These are phyloP conservation scores for Trametes hirsuta DNA, from an alignment of 1,284 basidiomycete genomes.

Conservation along the genomic window DNA sequence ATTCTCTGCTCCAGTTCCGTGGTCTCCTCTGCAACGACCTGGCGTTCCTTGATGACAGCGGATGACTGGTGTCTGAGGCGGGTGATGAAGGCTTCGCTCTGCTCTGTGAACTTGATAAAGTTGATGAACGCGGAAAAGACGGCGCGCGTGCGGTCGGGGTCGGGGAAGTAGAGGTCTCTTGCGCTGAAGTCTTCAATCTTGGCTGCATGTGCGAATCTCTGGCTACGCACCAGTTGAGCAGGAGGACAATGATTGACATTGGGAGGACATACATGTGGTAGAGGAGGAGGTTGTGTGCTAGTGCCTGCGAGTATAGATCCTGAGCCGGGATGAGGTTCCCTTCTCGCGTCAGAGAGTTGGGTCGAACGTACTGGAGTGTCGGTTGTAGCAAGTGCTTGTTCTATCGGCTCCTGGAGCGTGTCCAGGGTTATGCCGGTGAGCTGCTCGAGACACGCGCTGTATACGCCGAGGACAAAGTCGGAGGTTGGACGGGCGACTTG, in stretches of 20 bases:
- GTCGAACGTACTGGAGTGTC: slow-evolving; percentile 42
- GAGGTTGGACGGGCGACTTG: slow-evolving; percentile 72
- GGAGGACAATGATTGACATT: neutral
- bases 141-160: slow-evolving; percentile 68
- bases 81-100: slow-evolving; percentile 63
- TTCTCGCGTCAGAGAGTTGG: too few relatives aligned
- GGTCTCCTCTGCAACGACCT: slow-evolving; percentile 54
- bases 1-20: slow-evolving; percentile 58
- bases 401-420: slow-evolving; percentile 60
- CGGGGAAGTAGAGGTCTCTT: slow-evolving; percentile 75
- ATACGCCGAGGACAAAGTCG: slow-evolving; percentile 72
- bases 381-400: slow-evolving; percentile 55
- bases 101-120: slow-evolving; percentile 87
- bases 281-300: slow-evolving; percentile 34
- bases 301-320: slow-evolving; percentile 34
- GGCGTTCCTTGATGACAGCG: slow-evolving; percentile 58
- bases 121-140: slow-evolving; percentile 90
- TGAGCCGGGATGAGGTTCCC: slow-evolving; percentile 5
- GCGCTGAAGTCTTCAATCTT: slow-evolving; percentile 78
- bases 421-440: slow-evolving; percentile 69
- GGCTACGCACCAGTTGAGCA: slow-evolving; percentile 40
- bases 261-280: slow-evolving; percentile 31
- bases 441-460: slow-evolving; percentile 69
- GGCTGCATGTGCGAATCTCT: slow-evolving; percentile 73
- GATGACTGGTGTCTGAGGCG: slow-evolving; percentile 63